Conservation (phyloP, 345 rosid species). For the Ceriops decandra region DNA sequence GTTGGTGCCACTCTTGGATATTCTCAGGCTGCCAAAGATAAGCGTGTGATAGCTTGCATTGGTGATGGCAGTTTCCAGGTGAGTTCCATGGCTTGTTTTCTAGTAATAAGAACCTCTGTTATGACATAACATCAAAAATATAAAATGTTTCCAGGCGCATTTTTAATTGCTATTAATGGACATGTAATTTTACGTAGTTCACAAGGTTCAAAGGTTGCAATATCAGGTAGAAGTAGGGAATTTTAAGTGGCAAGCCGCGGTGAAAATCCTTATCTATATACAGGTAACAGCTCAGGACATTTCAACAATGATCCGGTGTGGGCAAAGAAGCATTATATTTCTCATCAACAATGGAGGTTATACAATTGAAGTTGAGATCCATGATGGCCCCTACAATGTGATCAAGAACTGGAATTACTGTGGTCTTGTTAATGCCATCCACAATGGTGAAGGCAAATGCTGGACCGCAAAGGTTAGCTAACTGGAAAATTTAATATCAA, state of each 20-base stretch:
- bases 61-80: constrained; percentile 83
- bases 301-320: constrained; percentile 63
- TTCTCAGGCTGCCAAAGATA: constrained; percentile 60
- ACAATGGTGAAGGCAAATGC: constrained; percentile 74
- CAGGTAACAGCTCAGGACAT: constrained; percentile 74
- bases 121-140: neutral
- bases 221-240: no score
- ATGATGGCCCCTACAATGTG: constrained; percentile 75
- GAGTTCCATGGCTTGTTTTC: constrained; percentile 7
- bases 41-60: constrained; percentile 73
- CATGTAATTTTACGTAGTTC: no score
- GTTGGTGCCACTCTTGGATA: constrained; percentile 77
- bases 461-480: constrained; percentile 62
- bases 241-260: no score
- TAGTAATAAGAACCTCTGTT: neutral
- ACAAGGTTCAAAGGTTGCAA: no score
- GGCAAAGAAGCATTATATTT: constrained; percentile 57
- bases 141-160: neutral
- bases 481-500: no score
- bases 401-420: constrained; percentile 74
- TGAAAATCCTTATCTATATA: constrained; percentile 2
- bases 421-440: constrained; percentile 61
- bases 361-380: constrained; percentile 76
- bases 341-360: constrained; percentile 74
- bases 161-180: no score